Evolutionary conservation across 805 yeast species (phyloP).

Genomic region (Kregervanrija pseudodelftensis): DNA sequence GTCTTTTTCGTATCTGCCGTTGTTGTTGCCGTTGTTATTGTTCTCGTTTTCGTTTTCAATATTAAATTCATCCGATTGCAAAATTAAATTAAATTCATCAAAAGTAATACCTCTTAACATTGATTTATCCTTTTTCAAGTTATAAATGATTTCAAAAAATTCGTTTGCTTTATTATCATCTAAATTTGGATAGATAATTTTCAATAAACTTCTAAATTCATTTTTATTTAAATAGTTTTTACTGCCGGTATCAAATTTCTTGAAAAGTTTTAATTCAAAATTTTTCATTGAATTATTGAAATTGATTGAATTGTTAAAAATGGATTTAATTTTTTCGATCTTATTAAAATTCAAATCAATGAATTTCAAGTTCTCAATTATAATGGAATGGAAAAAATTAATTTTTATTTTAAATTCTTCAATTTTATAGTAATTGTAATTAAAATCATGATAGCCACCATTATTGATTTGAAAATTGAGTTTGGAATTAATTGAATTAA

Average conservation of each 20-base stretch:
- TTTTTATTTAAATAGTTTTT: constrained; percentile 31
- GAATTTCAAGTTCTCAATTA: constrained; percentile 34
- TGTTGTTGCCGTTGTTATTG: constrained; percentile 11
- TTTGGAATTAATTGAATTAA: constrained; percentile 5
- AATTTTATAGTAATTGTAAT: constrained; percentile 9
- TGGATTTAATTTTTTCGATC: constrained; percentile 15
- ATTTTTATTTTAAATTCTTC: constrained; percentile 33
- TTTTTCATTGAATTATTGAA: constrained; percentile 8
- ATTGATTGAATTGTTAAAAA: constrained; percentile 5
- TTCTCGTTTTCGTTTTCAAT: constrained; percentile 10
- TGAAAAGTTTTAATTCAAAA: constrained; percentile 29
- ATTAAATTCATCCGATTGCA: constrained; percentile 13
- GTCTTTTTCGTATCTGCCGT: neutral
- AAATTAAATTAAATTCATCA: constrained; percentile 19
- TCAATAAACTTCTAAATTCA: constrained; percentile 38
- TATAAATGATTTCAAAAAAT: constrained; percentile 28
- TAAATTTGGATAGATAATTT: constrained; percentile 33
- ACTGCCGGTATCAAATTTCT: constrained; percentile 31
- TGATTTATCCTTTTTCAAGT: constrained; percentile 11
- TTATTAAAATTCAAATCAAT: constrained; percentile 32
- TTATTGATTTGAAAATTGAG: too few species aligned
- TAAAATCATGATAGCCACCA: neutral
- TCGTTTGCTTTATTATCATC: constrained; percentile 29
- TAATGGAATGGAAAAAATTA: constrained; percentile 29
- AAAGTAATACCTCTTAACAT: constrained; percentile 22